Evolutionary conservation across 495 filamentous ascomycete species (phyloP).

Genomic region (Aspergillus incahuasiensis): DNA sequence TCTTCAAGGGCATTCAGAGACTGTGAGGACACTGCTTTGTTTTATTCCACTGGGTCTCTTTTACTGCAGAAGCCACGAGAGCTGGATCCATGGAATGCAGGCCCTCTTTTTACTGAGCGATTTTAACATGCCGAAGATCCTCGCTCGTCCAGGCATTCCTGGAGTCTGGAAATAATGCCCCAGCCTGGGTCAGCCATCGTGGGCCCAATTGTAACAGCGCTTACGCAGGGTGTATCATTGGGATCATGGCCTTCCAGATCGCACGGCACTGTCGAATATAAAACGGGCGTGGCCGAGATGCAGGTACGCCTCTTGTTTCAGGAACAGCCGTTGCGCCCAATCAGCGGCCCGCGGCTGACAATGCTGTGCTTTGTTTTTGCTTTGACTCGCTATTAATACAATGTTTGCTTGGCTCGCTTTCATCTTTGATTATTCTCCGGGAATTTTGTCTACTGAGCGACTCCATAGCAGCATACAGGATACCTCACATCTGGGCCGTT

Average conservation of each 20-base stretch:
- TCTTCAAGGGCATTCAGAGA: no score
- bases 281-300: neutral
- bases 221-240: neutral
- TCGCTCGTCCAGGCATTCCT: neutral
- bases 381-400: neutral
- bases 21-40: constrained; percentile 1
- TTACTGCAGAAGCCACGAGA: neutral
- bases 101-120: constrained; percentile 6
- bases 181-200: neutral
- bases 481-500: no score
- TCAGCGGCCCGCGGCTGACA: neutral
- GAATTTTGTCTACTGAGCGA: no score
- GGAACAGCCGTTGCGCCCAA: constrained; percentile 1
- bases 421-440: neutral
- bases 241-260: neutral
- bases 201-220: neutral
- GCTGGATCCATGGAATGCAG: constrained; percentile 8
- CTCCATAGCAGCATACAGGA: no score
- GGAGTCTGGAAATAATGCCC: neutral
- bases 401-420: neutral
- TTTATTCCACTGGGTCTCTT: neutral
- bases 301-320: constrained; percentile 7
- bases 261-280: neutral
- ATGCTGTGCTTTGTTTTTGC: neutral
- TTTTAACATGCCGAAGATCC: constrained; percentile 8